A percentile compares a stretch with the other conserved stretches of the same genome.
Evolutionary conservation across 2,329 filamentous ascomycete genomes (phyloP).

Genomic region (Alternaria viburni): DNA sequence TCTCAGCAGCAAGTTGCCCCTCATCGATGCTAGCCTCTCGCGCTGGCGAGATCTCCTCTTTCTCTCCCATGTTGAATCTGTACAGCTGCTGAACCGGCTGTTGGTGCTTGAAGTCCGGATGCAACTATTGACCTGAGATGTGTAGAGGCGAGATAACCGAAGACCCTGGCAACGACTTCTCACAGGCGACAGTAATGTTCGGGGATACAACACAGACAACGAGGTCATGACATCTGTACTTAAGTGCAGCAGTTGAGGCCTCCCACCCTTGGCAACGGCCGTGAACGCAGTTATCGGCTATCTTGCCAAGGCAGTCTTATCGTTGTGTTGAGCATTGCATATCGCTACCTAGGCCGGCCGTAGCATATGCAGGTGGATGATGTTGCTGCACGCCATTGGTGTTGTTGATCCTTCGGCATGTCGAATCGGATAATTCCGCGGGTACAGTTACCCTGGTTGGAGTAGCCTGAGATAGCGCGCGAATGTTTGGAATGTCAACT

Average conservation of each 20-base stretch:
- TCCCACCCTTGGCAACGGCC: constrained; percentile 27
- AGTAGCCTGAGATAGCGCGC: constrained; percentile 1
- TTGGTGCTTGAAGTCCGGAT: not conserved
- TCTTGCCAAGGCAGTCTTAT: constrained; percentile 10
- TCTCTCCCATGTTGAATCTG: constrained; percentile 27
- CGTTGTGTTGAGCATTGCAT: constrained; percentile 13
- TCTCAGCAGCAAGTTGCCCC: constrained; percentile 36
- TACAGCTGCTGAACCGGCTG: not conserved
- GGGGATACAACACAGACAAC: not conserved
- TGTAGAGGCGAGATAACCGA: not conserved
- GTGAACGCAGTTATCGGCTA: constrained; percentile 21
- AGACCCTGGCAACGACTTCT: not conserved
- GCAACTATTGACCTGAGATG: not conserved
- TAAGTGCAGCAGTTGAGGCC: not conserved
- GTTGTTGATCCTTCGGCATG: constrained; percentile 29
- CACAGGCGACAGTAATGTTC: not conserved
- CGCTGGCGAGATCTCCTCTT: constrained; percentile 30
- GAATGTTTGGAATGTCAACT: not conserved
- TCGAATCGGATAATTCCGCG: constrained; percentile 27
- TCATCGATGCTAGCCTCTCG: constrained; percentile 35
- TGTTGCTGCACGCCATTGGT: constrained; percentile 10
- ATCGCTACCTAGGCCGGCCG: constrained; percentile 19
- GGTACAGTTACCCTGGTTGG: constrained; percentile 18
- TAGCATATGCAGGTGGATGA: constrained; percentile 16
- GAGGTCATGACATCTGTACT: constrained; percentile 3